Conservation (phyloP, 805 yeast genomes). For the Suhomyces sp. region DNA sequence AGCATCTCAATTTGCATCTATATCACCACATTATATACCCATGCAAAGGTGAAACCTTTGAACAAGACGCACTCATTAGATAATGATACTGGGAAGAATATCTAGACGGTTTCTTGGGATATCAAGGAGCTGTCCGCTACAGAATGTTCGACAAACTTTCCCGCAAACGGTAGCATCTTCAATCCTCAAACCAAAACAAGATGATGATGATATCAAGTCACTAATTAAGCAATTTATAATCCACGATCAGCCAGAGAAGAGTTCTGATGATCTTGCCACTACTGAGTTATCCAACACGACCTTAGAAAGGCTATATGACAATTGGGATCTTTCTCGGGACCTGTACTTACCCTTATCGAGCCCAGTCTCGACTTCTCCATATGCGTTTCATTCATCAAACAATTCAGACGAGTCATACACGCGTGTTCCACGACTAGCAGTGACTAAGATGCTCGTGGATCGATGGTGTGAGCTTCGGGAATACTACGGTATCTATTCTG, state of each 20-base stretch:
- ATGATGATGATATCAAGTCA: not conserved
- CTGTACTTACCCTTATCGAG: constrained; percentile 6
- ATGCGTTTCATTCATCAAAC: constrained; percentile 21
- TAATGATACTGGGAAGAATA: no score
- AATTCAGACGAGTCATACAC: constrained; percentile 26
- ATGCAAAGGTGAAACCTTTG: no score
- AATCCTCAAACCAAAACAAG: no score
- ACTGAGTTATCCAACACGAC: not conserved
- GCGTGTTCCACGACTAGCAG: constrained; percentile 46
- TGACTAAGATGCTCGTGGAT: constrained; percentile 57
- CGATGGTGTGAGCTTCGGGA: constrained; percentile 69
- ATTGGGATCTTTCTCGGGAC: constrained; percentile 4
- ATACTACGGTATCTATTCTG: constrained; percentile 52
- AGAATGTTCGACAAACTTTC: no score
- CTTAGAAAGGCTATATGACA: constrained; percentile 1
- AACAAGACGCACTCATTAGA: no score
- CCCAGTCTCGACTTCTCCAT: constrained; percentile 18
- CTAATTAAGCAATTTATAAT: constrained; percentile 5
- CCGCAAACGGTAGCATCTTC: no score
- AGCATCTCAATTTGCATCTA: no score
- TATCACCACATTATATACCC: no score
- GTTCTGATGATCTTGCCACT: no score
- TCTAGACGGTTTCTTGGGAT: no score
- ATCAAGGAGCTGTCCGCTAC: no score
- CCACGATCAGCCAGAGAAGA: not conserved